Evolutionary conservation across 257 asterid species (phyloP).

Genomic region (Oldenlandia corymbosa): DNA sequence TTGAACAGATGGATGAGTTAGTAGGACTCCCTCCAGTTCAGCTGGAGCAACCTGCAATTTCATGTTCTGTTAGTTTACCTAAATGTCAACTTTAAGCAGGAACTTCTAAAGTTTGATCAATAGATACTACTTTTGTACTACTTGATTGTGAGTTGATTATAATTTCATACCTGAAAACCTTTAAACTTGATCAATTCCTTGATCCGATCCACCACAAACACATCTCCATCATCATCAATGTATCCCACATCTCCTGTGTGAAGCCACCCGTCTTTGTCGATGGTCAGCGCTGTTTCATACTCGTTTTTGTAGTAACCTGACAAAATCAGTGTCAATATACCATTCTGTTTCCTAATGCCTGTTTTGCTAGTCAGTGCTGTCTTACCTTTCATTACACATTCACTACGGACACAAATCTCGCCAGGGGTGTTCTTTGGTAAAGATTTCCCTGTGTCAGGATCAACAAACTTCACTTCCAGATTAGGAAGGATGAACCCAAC

Average conservation of each 20-base stretch:
- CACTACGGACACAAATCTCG: slow-evolving; percentile 88
- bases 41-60: slow-evolving; percentile 92
- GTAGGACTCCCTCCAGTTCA: slow-evolving; percentile 89
- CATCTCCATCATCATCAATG: slow-evolving; percentile 79
- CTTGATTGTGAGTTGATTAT: not conserved
- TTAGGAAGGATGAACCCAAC: slow-evolving; percentile 92
- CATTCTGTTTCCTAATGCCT: no score
- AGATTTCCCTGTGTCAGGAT: slow-evolving; percentile 61
- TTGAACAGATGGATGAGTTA: slow-evolving; percentile 71
- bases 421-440: slow-evolving; percentile 68
- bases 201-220: slow-evolving; percentile 84
- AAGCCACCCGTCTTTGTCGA: slow-evolving; percentile 85
- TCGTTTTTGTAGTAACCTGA: slow-evolving; percentile 86
- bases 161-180: slow-evolving; percentile 64
- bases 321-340: no score
- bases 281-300: slow-evolving; percentile 60
- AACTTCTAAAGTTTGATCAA: no score
- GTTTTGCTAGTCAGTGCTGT: not conserved
- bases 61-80: no score
- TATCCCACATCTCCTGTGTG: slow-evolving; percentile 94
- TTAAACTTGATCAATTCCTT: slow-evolving; percentile 86
- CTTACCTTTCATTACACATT: slow-evolving; percentile 88
- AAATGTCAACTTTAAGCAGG: not conserved
- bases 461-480: slow-evolving; percentile 72
- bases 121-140: not conserved